A percentile compares a stretch with the other conserved stretches of the same genome.
Conservation (phyloP, 2,329 filamentous ascomycete genomes). For the Aspergillus sp. region DNA sequence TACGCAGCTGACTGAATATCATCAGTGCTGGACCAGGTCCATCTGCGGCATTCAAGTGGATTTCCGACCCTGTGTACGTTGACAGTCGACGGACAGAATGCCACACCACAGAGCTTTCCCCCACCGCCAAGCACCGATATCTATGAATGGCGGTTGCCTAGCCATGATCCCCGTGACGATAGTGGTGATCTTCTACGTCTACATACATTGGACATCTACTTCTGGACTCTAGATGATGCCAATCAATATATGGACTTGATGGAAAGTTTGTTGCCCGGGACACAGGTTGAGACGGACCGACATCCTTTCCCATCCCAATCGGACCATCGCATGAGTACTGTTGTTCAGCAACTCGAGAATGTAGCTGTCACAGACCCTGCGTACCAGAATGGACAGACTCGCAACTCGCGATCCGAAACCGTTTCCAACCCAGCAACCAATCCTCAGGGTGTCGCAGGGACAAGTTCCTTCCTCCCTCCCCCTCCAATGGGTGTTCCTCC, state of each 20-base stretch:
- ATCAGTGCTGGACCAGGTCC: slow-evolving; percentile 47
- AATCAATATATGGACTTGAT: slow-evolving; percentile 48
- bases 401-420: slow-evolving; percentile 31
- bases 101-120: slow-evolving; percentile 17
- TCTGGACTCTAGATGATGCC: slow-evolving; percentile 59
- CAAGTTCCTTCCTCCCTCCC: slow-evolving; percentile 20
- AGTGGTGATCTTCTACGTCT: slow-evolving; percentile 50
- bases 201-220: slow-evolving; percentile 59
- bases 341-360: slow-evolving; percentile 60
- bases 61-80: slow-evolving; percentile 58
- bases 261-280: slow-evolving; percentile 27
- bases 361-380: slow-evolving; percentile 53
- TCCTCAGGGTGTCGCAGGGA: slow-evolving; percentile 14
- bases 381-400: slow-evolving; percentile 41
- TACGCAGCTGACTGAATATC: neutral
- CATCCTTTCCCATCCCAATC: slow-evolving; percentile 30
- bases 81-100: slow-evolving; percentile 44
- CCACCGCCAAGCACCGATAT: slow-evolving; percentile 20
- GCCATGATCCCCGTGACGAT: slow-evolving; percentile 48
- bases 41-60: slow-evolving; percentile 52
- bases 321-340: slow-evolving; percentile 48
- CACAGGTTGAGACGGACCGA: slow-evolving; percentile 48
- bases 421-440: slow-evolving; percentile 9
- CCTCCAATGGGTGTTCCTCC: slow-evolving; percentile 18
- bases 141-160: slow-evolving; percentile 55